Percentiles rank a stretch among this genome's conserved stretches.
Conservation (phyloP, 2,329 filamentous ascomycete species). For the Beauveria varroae region DNA sequence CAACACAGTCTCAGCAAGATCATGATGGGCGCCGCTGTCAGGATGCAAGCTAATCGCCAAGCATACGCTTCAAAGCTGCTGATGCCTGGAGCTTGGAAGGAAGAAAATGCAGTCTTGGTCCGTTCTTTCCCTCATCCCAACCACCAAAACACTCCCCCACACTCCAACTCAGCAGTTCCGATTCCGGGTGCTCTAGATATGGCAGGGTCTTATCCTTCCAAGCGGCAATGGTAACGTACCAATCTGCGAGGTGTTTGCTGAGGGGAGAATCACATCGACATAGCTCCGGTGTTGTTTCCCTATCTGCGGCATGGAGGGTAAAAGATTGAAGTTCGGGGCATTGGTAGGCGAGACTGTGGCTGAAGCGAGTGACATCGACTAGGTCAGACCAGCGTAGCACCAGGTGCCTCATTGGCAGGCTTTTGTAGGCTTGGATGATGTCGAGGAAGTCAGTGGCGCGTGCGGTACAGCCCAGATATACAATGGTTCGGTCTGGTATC, state of each 20-base stretch:
- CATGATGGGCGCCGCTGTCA: background rate
- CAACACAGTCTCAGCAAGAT: background rate
- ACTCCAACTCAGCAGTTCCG: background rate
- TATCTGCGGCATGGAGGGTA: slow-evolving; percentile 1
- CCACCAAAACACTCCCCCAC: slow-evolving; percentile 6
- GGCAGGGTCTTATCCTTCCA: background rate
- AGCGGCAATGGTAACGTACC: background rate
- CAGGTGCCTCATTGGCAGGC: slow-evolving; percentile 1
- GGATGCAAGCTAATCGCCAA: background rate
- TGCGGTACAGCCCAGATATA: slow-evolving; percentile 6
- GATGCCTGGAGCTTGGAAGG: background rate
- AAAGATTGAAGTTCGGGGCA: slow-evolving; percentile 6
- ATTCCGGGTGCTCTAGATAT: slow-evolving; percentile 4
- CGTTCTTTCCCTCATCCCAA: background rate
- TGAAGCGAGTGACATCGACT: slow-evolving; percentile 4
- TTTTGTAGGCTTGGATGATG: slow-evolving; percentile 3
- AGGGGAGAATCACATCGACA: slow-evolving; percentile 6
- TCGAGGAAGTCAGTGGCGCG: slow-evolving; percentile 11
- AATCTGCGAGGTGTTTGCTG: background rate
- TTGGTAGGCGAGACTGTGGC: background rate
- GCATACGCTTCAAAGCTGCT: background rate
- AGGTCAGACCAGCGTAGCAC: slow-evolving; percentile 6
- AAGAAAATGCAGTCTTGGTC: slow-evolving; percentile 4
- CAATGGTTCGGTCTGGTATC: slow-evolving; percentile 4
- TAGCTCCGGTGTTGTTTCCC: background rate